Base-by-base conservation (phyloP, 2,329 filamentous ascomycete genomes). In the Lasiodiplodia sp. region DNA sequence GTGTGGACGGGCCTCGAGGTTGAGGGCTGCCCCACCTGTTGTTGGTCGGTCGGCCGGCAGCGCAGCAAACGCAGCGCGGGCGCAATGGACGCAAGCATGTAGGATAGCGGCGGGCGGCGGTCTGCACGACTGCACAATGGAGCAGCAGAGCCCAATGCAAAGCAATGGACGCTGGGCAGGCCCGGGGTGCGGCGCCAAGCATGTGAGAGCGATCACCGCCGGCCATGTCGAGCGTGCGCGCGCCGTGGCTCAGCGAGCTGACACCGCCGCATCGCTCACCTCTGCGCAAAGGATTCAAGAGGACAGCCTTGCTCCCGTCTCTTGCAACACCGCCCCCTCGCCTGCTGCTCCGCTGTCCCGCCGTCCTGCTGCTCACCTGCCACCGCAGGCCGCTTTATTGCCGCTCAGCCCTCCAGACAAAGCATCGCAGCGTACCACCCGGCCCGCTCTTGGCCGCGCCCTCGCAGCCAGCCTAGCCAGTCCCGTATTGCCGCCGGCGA, bases 231-330 rank as follows among this genome's bases (percentile, higher is more conserved):
- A 62, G 40, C 53, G 53, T 57, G 53, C 53, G 52, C 28, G 53
- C 57, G 63, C 63, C 51, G 63, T 66, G 63, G 63, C 63, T 66
- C 64, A 66, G 64, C 40, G 31, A 21, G 62, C 47, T 55, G 62
- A 65, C 62, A 65, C 62, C 62, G 64, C 64, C 64, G 64, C 64
- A 66, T 34, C 49, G 52, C 51, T 44, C 63, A 66, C 62, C 44
- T 52, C 38, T 34, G 62, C 49, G 34, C 51, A 38, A 40, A 44
- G 52, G 63, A 66, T 68, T 52, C 57, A 55, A 68, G 56, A 68
- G 52, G 38, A 47, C 64, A 66, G 52, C 58, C 58, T 37, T 44
- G 58, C 40, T 47, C 58, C 58, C 38, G 18, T 37, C 23, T 44
- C 25, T 63, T 55, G 51, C 63, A 53, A 38, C 51, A 47, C 52